These are phyloP conservation scores for Paecilomyces niveus DNA, from an alignment of 2,329 filamentous ascomycete species.

Conservation along the genomic window DNA sequence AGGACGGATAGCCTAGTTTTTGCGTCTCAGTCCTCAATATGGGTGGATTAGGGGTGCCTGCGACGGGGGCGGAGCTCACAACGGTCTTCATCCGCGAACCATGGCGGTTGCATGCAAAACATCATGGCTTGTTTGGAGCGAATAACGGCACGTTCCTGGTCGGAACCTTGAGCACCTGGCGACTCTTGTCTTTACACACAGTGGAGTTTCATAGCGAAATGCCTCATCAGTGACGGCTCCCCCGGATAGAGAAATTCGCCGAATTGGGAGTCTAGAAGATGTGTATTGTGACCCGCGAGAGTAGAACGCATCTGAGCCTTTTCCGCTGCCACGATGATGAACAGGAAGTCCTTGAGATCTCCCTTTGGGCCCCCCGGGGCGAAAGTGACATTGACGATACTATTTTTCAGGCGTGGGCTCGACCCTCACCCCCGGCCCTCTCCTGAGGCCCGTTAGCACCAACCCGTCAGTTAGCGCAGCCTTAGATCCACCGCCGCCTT, in stretches of 20 bases:
- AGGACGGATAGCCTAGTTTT: not conserved
- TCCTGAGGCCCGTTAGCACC: not conserved
- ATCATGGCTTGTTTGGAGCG: not conserved
- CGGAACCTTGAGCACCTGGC: not conserved
- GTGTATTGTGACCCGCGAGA: not conserved
- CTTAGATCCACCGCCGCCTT: slow-evolving; percentile 1
- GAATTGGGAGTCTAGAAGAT: not conserved
- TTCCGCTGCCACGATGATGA: not conserved
- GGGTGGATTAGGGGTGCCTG: not conserved
- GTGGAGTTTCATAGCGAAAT: not conserved
- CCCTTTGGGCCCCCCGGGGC: not conserved
- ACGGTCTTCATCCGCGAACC: not conserved
- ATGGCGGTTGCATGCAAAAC: not conserved
- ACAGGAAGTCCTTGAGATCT: not conserved
- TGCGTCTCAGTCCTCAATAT: not conserved
- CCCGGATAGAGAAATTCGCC: not conserved
- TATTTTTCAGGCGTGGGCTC: slow-evolving; percentile 1
- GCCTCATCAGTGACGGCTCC: not conserved
- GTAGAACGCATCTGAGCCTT: not conserved
- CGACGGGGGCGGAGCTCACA: not conserved
- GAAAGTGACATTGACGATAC: not conserved
- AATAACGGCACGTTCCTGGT: not conserved
- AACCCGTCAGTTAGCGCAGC: not conserved
- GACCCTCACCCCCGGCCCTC: not conserved
- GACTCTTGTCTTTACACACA: not conserved